Conservation (phyloP, 139 green algal genomes). For the Nannochloris sp. region DNA sequence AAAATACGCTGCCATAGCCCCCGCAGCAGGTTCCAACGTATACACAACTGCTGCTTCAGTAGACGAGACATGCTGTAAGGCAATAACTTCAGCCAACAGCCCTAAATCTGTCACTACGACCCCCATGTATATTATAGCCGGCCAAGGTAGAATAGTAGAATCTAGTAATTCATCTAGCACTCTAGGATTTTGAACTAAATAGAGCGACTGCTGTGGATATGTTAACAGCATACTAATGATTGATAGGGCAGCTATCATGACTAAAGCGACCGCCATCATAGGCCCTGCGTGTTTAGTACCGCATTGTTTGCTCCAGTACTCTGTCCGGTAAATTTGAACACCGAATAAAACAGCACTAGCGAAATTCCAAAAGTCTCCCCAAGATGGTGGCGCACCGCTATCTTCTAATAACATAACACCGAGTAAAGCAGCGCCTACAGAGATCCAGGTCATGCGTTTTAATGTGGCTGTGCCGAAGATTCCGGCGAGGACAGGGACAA, state of each 20-base stretch:
- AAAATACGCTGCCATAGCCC: slow-evolving; percentile 41
- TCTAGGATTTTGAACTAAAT: slow-evolving; percentile 3
- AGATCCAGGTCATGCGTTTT: slow-evolving; percentile 46
- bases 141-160: slow-evolving; percentile 22
- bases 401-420: slow-evolving; percentile 64
- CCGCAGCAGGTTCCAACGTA: slow-evolving; percentile 54
- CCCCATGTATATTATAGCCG: slow-evolving; percentile 44
- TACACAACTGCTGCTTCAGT: slow-evolving; percentile 68
- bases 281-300: slow-evolving; percentile 16
- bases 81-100: slow-evolving; percentile 48
- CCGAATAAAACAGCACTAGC: slow-evolving; percentile 45
- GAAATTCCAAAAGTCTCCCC: slow-evolving; percentile 62
- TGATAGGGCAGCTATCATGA: slow-evolving; percentile 21
- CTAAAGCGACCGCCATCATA: slow-evolving; percentile 33
- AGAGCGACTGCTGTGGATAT: slow-evolving; percentile 5
- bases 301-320: slow-evolving; percentile 20
- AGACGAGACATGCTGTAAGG: slow-evolving; percentile 47
- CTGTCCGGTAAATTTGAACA: slow-evolving; percentile 25
- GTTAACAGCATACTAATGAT: slow-evolving; percentile 1
- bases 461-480: slow-evolving; percentile 45
- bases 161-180: background rate
- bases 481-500: slow-evolving; percentile 64
- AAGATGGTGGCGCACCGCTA: slow-evolving; percentile 27
- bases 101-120: slow-evolving; percentile 50
- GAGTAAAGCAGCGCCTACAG: slow-evolving; percentile 43